phyloP scores from a whole-genome alignment of 805 yeast genomes.

The Schwanniomyces pseudopolymorphus region DNA sequence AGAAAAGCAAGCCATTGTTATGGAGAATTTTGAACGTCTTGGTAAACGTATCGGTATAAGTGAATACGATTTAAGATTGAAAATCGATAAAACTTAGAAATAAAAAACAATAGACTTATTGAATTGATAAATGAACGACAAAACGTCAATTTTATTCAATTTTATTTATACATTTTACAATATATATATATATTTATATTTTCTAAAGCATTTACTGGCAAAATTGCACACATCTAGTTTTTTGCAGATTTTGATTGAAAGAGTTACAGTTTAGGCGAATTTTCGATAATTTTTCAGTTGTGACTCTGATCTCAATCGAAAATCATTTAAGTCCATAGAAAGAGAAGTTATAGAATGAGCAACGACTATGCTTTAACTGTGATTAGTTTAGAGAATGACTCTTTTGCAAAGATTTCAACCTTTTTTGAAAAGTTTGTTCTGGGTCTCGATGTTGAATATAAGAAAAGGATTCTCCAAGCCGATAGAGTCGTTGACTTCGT shows the following conservation, averaged over 20 bases:
- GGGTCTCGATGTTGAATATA: not conserved
- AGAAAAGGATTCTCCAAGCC: slow-evolving; percentile 13
- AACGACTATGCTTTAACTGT: slow-evolving; percentile 15
- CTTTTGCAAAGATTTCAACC: not conserved
- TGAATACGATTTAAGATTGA: slow-evolving; percentile 49
- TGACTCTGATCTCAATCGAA: not conserved
- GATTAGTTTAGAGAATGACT: slow-evolving; percentile 5
- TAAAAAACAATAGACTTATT: no score
- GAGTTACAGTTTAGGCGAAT: not conserved
- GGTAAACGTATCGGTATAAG: slow-evolving; percentile 54
- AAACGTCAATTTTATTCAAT: no score
- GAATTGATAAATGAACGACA: no score
- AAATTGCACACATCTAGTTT: not conserved
- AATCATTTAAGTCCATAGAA: not conserved
- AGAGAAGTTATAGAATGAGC: not conserved
- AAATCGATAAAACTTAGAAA: not conserved
- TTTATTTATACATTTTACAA: no score
- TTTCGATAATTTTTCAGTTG: not conserved
- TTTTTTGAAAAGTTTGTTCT: slow-evolving; percentile 5
- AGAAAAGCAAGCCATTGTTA: slow-evolving; percentile 30
- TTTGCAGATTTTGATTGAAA: not conserved
- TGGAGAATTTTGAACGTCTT: slow-evolving; percentile 39
- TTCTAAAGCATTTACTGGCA: no score
- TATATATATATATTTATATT: no score
- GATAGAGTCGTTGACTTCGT: slow-evolving; percentile 21